phyloP scores from a whole-genome alignment of 495 filamentous ascomycete genomes.

The Tuber borchii region DNA sequence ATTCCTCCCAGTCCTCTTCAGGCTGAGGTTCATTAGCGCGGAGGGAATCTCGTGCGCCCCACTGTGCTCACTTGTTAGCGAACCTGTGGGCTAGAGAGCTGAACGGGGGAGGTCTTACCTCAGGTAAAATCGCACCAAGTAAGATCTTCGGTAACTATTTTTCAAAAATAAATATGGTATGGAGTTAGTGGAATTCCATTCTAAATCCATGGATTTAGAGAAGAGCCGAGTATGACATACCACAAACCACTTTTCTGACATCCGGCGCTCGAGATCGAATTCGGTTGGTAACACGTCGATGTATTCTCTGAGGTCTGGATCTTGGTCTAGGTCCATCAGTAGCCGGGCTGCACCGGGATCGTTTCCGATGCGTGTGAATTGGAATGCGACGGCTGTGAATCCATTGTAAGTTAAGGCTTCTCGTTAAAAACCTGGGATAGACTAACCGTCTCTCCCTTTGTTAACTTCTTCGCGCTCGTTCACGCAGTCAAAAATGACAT shows the following conservation, averaged over 20 bases:
- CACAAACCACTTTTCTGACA: not conserved
- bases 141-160: not conserved
- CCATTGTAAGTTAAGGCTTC: too few species aligned
- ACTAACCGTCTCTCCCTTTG: too few species aligned
- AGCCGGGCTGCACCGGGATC: too few species aligned
- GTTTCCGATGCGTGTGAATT: too few species aligned
- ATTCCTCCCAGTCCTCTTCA: too few species aligned
- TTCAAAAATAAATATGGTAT: not conserved
- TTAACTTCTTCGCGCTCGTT: too few species aligned
- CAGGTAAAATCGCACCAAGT: not conserved
- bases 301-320: constrained; percentile 48
- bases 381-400: too few species aligned
- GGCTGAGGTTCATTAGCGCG: too few species aligned
- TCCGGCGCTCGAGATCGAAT: not conserved
- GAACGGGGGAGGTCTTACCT: not conserved
- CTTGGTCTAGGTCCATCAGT: too few species aligned
- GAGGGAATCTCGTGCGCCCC: too few species aligned
- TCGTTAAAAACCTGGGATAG: too few species aligned
- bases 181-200: not conserved
- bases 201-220: not conserved
- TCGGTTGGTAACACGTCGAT: constrained; percentile 45
- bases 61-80: not conserved
- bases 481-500: too few species aligned
- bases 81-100: not conserved
- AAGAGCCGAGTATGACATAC: not conserved